phyloP scores from a whole-genome alignment of 768 basidiomycete species.

The Lanmaoa pseudosensibilis region DNA sequence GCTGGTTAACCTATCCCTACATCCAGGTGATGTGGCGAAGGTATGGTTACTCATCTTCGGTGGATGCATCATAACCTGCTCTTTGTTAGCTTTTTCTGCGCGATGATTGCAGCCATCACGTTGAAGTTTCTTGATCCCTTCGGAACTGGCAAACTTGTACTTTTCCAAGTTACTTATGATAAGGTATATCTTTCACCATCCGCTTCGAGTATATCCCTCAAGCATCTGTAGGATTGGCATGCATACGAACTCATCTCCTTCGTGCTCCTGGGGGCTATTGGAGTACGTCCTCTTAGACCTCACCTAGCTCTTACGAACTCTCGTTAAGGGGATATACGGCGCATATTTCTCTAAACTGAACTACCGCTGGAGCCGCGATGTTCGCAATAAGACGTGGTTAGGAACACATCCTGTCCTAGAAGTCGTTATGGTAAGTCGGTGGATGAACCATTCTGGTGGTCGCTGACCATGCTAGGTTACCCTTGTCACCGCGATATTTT shows the following conservation, averaged over 20 bases:
- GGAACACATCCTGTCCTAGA: slow-evolving; percentile 78
- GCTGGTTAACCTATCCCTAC: slow-evolving; percentile 1
- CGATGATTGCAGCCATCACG: slow-evolving; percentile 95
- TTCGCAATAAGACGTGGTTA: slow-evolving; percentile 82
- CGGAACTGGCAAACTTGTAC: slow-evolving; percentile 89
- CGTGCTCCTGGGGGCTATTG: slow-evolving; percentile 82
- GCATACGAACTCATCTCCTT: slow-evolving; percentile 86
- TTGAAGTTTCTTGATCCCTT: slow-evolving; percentile 93
- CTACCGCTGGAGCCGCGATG: slow-evolving; percentile 80
- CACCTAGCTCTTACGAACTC: slow-evolving; percentile 6
- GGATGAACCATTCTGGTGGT: neutral
- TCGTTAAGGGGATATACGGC: slow-evolving; percentile 81
- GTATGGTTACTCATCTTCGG: slow-evolving; percentile 39
- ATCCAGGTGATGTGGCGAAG: slow-evolving; percentile 88
- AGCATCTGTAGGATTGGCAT: slow-evolving; percentile 78
- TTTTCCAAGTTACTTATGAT: slow-evolving; percentile 90
- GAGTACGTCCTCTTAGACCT: slow-evolving; percentile 48
- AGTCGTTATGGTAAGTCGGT: slow-evolving; percentile 66
- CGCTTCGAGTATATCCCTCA: slow-evolving; percentile 1
- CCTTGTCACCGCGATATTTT: slow-evolving; percentile 68
- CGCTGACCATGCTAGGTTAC: slow-evolving; percentile 58
- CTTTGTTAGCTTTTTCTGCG: slow-evolving; percentile 88
- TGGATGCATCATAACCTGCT: neutral
- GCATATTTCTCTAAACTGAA: slow-evolving; percentile 92
- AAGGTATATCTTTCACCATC: slow-evolving; percentile 44